Evolutionary conservation across 495 filamentous ascomycete genomes (phyloP).

Genomic region (Xylaria bambusicola): DNA sequence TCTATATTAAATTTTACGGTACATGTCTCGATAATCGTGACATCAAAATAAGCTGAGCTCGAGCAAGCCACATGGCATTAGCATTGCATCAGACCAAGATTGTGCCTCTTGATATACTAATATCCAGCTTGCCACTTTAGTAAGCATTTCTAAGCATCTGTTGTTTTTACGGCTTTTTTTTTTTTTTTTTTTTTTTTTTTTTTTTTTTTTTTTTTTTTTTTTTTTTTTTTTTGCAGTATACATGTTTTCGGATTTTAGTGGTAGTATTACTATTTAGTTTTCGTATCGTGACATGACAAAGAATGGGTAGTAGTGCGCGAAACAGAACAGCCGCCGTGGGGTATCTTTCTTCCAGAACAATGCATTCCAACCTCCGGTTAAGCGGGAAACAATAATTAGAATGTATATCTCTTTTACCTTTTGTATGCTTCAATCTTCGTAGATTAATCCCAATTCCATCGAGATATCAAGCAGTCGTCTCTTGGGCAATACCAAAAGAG

Average conservation of each 20-base stretch:
- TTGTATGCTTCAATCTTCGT: conserved; percentile 8
- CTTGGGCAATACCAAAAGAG: neutral
- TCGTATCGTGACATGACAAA: conserved; percentile 1
- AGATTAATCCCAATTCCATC: conserved; percentile 7
- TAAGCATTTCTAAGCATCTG: too few species aligned
- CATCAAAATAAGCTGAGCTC: neutral
- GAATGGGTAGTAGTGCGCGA: conserved; percentile 8
- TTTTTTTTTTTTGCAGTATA: too few species aligned
- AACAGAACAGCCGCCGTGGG: conserved; percentile 21
- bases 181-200: too few species aligned
- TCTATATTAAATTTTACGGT: neutral
- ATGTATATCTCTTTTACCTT: conserved; percentile 1
- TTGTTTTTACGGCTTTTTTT: too few species aligned
- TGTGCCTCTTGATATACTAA: too few species aligned
- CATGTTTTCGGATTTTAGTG: neutral
- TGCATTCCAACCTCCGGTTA: conserved; percentile 14
- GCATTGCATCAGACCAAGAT: too few species aligned
- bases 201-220: too few species aligned
- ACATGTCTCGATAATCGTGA: neutral
- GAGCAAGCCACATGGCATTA: neutral
- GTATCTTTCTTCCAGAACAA: conserved; percentile 22
- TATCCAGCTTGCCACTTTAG: too few species aligned
- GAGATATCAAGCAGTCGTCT: conserved; percentile 3
- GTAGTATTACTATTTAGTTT: conserved; percentile 11
- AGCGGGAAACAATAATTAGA: conserved; percentile 6